A percentile compares a stretch with the other conserved stretches of the same genome.
Conservation (phyloP, 1,139 yeast species). For the Yamadazyma spencermartinsiae region DNA sequence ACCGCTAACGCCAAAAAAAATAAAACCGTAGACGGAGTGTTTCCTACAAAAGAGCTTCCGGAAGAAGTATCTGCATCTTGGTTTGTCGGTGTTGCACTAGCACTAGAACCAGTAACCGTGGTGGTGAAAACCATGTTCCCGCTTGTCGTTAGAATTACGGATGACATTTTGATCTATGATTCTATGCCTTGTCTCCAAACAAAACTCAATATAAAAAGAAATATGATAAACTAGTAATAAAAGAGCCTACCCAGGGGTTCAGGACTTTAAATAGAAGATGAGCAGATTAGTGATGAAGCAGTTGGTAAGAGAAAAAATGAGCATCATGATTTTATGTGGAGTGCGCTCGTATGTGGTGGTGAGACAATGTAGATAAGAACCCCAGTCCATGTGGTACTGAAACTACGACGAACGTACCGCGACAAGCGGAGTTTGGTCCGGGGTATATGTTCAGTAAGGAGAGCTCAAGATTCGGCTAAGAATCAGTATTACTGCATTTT, state of each 20-base stretch:
- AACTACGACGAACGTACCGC: too few species aligned
- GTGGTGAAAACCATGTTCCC: constrained; percentile 1
- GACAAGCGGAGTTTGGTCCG: too few species aligned
- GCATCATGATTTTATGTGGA: constrained; percentile 2
- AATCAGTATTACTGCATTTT: too few species aligned
- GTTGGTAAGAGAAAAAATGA: neutral
- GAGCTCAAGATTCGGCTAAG: too few species aligned
- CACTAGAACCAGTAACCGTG: constrained; percentile 3
- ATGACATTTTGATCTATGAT: too few species aligned
- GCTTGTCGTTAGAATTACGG: neutral
- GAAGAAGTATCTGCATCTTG: constrained; percentile 3
- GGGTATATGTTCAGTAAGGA: too few species aligned
- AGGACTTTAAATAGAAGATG: neutral
- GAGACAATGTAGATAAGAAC: neutral
- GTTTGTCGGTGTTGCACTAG: neutral
- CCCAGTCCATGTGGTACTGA: too few species aligned
- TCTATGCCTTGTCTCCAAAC: too few species aligned
- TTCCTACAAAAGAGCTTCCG: constrained; percentile 34
- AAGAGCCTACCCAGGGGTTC: neutral
- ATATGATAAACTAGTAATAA: neutral
- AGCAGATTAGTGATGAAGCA: neutral
- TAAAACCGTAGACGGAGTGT: constrained; percentile 58
- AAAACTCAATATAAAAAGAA: neutral
- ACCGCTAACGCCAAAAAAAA: constrained; percentile 64
- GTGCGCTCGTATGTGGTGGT: neutral